phyloP scores from a whole-genome alignment of 495 filamentous ascomycete genomes.

The Talaromyces adpressus region DNA sequence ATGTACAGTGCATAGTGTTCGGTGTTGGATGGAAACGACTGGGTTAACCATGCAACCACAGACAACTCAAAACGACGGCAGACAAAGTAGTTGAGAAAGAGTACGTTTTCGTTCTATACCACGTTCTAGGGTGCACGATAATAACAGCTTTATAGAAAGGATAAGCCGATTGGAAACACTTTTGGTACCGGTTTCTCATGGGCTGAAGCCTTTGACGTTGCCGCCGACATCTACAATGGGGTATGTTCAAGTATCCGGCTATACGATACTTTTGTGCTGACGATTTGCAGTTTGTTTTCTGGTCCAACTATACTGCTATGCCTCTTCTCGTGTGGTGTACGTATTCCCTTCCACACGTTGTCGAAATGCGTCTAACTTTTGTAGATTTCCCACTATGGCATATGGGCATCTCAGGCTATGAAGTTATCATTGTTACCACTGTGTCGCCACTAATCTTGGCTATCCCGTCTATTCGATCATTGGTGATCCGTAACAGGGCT shows the following conservation, averaged over 20 bases:
- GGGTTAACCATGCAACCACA: constrained; percentile 39
- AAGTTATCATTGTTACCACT: constrained; percentile 79
- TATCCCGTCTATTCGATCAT: constrained; percentile 58
- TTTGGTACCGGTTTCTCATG: constrained; percentile 69
- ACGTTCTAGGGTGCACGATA: not conserved
- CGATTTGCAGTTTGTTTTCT: constrained; percentile 75
- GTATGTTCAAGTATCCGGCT: constrained; percentile 40
- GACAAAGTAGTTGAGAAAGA: constrained; percentile 83
- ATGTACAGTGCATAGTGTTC: constrained; percentile 38
- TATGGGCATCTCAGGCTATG: constrained; percentile 98
- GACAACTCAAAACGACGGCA: constrained; percentile 54
- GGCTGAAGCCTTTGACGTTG: constrained; percentile 68
- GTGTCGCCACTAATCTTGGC: constrained; percentile 75
- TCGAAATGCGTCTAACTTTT: constrained; percentile 12
- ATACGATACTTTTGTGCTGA: constrained; percentile 17
- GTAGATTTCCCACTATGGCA: constrained; percentile 97
- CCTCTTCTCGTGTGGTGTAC: constrained; percentile 90
- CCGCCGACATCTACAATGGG: constrained; percentile 87
- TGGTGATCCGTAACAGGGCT: constrained; percentile 62
- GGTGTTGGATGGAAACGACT: constrained; percentile 17
- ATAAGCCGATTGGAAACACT: constrained; percentile 61
- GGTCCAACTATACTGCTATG: constrained; percentile 86
- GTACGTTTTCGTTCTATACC: constrained; percentile 41
- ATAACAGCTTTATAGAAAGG: constrained; percentile 53
- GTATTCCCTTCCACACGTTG: constrained; percentile 19